Evolutionary conservation across 2,329 filamentous ascomycete genomes (phyloP).

Genomic region (Fusarium sp.): DNA sequence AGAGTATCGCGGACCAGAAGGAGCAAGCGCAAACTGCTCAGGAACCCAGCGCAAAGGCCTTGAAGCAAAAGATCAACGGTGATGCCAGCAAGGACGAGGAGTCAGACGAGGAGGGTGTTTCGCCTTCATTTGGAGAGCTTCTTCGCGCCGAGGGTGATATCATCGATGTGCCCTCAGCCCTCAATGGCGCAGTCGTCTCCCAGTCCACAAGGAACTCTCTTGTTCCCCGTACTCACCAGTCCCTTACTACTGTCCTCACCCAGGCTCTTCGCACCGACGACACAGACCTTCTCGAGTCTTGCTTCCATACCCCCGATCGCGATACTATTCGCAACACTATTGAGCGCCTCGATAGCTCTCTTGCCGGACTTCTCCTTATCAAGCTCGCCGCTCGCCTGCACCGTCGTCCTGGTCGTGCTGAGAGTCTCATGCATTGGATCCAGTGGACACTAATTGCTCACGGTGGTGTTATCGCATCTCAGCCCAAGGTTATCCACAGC

Average conservation of each 20-base stretch:
- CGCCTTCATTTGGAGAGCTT: constrained; percentile 87
- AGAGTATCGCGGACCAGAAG: constrained; percentile 48
- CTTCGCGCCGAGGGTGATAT: constrained; percentile 76
- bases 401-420: constrained; percentile 86
- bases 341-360: constrained; percentile 85
- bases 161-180: constrained; percentile 73
- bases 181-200: constrained; percentile 48
- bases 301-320: constrained; percentile 82
- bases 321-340: constrained; percentile 87
- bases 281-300: constrained; percentile 87
- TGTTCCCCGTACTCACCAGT: constrained; percentile 76
- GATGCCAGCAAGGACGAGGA: constrained; percentile 45
- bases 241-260: constrained; percentile 89
- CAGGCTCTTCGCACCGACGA: constrained; percentile 96
- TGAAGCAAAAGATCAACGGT: constrained; percentile 43
- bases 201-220: constrained; percentile 61
- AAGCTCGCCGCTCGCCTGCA: constrained; percentile 90
- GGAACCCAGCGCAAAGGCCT: constrained; percentile 33
- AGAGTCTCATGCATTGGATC: constrained; percentile 92
- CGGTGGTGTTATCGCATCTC: constrained; percentile 87
- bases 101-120: constrained; percentile 61
- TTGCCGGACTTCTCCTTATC: constrained; percentile 81
- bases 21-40: constrained; percentile 18
- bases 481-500: constrained; percentile 83
- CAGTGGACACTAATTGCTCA: constrained; percentile 95